phyloP scores from a whole-genome alignment of 169 alveolate species.

The Plasmodium sp. region DNA sequence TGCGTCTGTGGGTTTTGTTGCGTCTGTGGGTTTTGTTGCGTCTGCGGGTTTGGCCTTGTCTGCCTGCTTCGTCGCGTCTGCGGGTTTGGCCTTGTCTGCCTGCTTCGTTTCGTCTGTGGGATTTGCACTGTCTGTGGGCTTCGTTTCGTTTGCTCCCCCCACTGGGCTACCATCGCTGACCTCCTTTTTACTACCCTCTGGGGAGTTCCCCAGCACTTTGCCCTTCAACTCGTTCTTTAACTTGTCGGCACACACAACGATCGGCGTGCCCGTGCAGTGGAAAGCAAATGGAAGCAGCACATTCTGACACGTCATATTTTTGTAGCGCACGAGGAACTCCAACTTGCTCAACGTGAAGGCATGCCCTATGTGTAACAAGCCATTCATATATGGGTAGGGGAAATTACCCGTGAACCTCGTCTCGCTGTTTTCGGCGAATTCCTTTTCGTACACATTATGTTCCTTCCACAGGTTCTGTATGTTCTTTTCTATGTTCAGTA shows the following conservation, averaged over 20 bases:
- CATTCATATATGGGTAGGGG: conserved; percentile 99
- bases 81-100: no score
- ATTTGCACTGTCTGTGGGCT: no score
- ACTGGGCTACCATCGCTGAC: background rate
- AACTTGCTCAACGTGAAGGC: conserved; percentile 97
- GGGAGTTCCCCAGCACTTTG: background rate
- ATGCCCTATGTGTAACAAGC: conserved; percentile 99
- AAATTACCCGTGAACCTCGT: conserved; percentile 96
- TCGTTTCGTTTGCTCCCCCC: background rate
- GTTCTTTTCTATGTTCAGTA: conserved; percentile 89
- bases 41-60: no score
- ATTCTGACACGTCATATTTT: conserved; percentile 94
- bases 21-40: background rate
- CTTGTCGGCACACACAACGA: conserved; percentile 97
- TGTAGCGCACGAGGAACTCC: conserved; percentile 97
- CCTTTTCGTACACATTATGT: conserved; percentile 89
- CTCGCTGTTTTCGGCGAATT: conserved; percentile 85
- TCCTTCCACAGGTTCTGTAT: conserved; percentile 92
- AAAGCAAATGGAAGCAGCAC: conserved; percentile 98
- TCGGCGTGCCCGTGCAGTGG: conserved; percentile 99
- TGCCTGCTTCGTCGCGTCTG: no score
- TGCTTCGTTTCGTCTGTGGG: background rate
- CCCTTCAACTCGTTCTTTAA: conserved; percentile 88
- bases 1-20: background rate
- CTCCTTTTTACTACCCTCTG: background rate